Base-by-base conservation (phyloP, 768 basidiomycete genomes). In the Trametes maxima region DNA sequence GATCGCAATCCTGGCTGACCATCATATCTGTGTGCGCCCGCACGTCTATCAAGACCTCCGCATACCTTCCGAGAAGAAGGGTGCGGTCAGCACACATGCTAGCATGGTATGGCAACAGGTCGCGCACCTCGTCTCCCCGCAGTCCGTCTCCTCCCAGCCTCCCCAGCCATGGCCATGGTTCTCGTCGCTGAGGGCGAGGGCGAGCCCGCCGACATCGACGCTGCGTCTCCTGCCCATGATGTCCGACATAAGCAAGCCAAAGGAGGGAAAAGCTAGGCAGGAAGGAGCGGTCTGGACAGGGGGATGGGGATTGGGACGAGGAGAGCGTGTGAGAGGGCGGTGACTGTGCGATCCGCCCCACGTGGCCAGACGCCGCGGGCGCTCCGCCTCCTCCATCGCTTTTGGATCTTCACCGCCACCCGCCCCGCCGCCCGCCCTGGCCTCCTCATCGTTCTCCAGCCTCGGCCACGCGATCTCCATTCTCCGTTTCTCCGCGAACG, bases 121-220 rank as follows among this genome's bases (percentile, higher is more conserved):
- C 52, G 75, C 84, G 68, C 69, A 88, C 88, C 75, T 76, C 17
- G 74, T 78, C 76, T 75, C 70, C 77, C 78, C 75, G 72, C 78
- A 49, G 67, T 82, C 66, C 51, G 76, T 69, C 71, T 82, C 77
- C 49, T 82, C 82, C 79, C 83, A 78, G 44, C 84, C 79, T 42
- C 86, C 81, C 89, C 91, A 89, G 39, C 89, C 89, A 68, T 85
- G 83, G 25, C 91, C 88, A 60, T 83, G 77, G 44, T 83, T 84
- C 48, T 73, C 77, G 65, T 83, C 84, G 59, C 77, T 79, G 51
- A 90, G 83, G 0, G 94, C 93, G 50, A 94, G 86, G 59, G 88
- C 85, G 60, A 98, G 82, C 35, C 94, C 95, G 13, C 95, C 95
- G 44, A 92, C 82, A 74, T 98, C 95, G 57, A 95, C 93, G 71